Evolutionary conservation across 2,329 filamentous ascomycete genomes (phyloP).

Genomic region (Xylariaceae sp.): DNA sequence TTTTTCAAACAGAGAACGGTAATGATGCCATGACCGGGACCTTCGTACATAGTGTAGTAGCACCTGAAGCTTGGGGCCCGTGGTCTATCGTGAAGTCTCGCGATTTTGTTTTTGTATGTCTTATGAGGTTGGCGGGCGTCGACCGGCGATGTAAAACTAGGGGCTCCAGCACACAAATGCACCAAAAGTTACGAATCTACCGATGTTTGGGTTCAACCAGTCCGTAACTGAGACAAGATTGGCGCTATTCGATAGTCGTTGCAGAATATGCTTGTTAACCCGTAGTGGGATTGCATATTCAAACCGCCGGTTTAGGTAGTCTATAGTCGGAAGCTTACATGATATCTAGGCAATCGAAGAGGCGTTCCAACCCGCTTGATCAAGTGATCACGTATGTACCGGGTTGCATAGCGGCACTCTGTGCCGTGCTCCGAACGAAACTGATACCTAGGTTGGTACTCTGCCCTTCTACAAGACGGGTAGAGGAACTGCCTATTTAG

Average conservation of each 20-base stretch:
- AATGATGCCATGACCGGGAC: constrained; percentile 11
- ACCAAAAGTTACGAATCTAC: constrained; percentile 22
- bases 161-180: constrained; percentile 22
- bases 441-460: constrained; percentile 11
- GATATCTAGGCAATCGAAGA: too few species aligned
- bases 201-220: neutral
- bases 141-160: constrained; percentile 34
- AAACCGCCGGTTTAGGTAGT: neutral
- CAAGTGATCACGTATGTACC: constrained; percentile 9
- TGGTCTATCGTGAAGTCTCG: constrained; percentile 20
- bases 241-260: neutral
- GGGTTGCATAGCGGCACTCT: constrained; percentile 22
- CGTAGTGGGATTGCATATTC: neutral
- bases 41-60: constrained; percentile 31
- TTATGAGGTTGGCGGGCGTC: constrained; percentile 28
- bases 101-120: constrained; percentile 18
- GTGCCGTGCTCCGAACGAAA: constrained; percentile 2
- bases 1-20: constrained; percentile 1
- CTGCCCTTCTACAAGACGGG: constrained; percentile 1
- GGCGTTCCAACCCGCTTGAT: constrained; percentile 4
- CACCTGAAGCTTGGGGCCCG: constrained; percentile 20
- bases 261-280: neutral
- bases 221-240: neutral
- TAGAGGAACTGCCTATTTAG: neutral
- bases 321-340: constrained; percentile 4